Evolutionary conservation across 1,284 basidiomycete species (phyloP), one percentile per base, ranked within the genome.

Genomic region (Chiua sp.): DNA sequence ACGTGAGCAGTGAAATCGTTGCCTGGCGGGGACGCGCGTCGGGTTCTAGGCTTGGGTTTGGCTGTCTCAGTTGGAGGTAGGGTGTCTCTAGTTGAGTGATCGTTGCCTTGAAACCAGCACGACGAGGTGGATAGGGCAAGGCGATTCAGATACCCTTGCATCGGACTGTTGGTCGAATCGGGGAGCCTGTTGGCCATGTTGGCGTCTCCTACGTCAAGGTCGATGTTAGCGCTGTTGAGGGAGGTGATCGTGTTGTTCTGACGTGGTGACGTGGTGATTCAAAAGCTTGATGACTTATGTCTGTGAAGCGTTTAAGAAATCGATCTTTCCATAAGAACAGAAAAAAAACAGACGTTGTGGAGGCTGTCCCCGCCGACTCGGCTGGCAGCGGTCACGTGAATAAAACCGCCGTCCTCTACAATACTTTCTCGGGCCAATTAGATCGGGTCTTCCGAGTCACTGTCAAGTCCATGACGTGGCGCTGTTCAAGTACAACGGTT

Each of bases 1-100:
- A 90, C 0, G 90, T 90, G 32, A 93, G 81, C n/a, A n/a, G n/a
- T n/a, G n/a, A n/a, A n/a, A 70, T 91, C 90, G 63, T 87, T 85
- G 11, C 68, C 66, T 1, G 61, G 50, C 12, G 67, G 70, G 2
- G 60, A 48, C 32, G 48, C 6, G 20, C 53, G 56, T 16, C 54
- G 48, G 5, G 28, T 20, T 8, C 51, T 59, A 33, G 56, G 56
- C 35, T 56, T 66, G 16, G 53, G 59, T 30, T 59, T 55, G 37
- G 44, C 50, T 22, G 42, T 54, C 62, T 68, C 47, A 13, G 49
- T 11, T 3, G 44, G 22, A 23, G 51, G 15, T 20, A 15, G 4
- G 59, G 12, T 0, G 56, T 32, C 26, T 59, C 53, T 1, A 53
- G 11, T 26, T 68, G 59, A 8, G 75, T 67, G 52, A 77, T 72